Conservation (phyloP, 331 rosid genomes). For the Quercus tomentella region DNA sequence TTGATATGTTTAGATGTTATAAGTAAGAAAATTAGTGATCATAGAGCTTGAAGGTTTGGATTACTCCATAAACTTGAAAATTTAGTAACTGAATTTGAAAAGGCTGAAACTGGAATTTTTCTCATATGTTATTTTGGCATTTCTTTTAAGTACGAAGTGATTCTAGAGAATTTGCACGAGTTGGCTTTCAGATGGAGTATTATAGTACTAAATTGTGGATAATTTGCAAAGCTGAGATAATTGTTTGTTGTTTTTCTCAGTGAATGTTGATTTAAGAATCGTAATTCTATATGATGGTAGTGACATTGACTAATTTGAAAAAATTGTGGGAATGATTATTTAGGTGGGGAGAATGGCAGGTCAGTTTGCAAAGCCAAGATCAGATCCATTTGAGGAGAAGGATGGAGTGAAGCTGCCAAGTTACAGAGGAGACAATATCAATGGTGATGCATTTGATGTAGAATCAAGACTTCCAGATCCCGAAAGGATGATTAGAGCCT, state of each 20-base stretch:
- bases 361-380: conserved; percentile 88
- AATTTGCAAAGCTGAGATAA: too few species aligned
- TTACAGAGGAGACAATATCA: conserved; percentile 82
- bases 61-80: neutral
- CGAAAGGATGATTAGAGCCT: conserved; percentile 73
- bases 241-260: neutral
- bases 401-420: conserved; percentile 78
- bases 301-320: neutral
- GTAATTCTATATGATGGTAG: neutral
- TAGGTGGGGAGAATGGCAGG: conserved; percentile 95
- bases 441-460: conserved; percentile 65
- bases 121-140: neutral
- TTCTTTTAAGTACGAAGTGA: too few species aligned
- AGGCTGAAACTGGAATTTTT: neutral
- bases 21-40: too few species aligned
- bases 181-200: too few species aligned
- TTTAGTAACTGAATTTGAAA: conserved; percentile 29
- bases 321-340: neutral
- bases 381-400: conserved; percentile 67
- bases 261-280: neutral
- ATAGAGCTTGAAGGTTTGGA: too few species aligned
- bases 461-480: conserved; percentile 74
- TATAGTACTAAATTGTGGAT: neutral
- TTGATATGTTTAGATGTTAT: neutral
- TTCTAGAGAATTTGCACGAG: too few species aligned